These are phyloP conservation scores for Orobanche coerulescens DNA, from an alignment of 257 asterid species.

Conservation along the genomic window DNA sequence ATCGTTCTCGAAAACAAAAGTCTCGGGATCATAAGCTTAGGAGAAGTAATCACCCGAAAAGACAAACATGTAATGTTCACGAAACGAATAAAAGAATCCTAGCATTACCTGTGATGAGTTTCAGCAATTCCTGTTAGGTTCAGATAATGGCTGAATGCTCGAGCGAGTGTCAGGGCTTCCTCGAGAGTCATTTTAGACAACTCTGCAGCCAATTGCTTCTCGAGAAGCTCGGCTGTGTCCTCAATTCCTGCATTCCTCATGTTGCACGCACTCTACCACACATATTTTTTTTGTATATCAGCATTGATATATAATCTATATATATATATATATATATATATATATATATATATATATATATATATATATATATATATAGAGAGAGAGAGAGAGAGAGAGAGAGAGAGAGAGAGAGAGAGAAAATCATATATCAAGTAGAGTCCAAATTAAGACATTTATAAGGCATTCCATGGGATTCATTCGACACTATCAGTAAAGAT, in stretches of 20 bases:
- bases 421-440: too few relatives aligned
- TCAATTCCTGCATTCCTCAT: constrained; percentile 83
- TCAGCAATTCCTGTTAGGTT: constrained; percentile 89
- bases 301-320: constrained; percentile 9
- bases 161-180: constrained; percentile 79
- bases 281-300: constrained; percentile 16
- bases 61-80: neutral
- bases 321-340: too few relatives aligned
- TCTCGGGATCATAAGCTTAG: too few relatives aligned
- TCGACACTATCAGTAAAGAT: too few relatives aligned
- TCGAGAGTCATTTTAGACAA: constrained; percentile 79
- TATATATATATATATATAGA: too few relatives aligned
- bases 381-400: too few relatives aligned
- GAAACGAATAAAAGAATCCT: neutral
- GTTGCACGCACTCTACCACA: constrained; percentile 76
- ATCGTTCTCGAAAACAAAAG: neutral
- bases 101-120: constrained; percentile 85
- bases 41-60: constrained; percentile 8
- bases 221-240: constrained; percentile 89
- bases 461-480: neutral
- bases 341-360: too few relatives aligned
- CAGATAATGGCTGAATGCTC: constrained; percentile 88
- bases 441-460: neutral
- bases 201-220: constrained; percentile 76
- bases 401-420: too few relatives aligned